These are phyloP conservation scores for Mucor lusitanicus DNA, from an alignment of 371 early-diverging fungal genomes.

Conservation along the genomic window DNA sequence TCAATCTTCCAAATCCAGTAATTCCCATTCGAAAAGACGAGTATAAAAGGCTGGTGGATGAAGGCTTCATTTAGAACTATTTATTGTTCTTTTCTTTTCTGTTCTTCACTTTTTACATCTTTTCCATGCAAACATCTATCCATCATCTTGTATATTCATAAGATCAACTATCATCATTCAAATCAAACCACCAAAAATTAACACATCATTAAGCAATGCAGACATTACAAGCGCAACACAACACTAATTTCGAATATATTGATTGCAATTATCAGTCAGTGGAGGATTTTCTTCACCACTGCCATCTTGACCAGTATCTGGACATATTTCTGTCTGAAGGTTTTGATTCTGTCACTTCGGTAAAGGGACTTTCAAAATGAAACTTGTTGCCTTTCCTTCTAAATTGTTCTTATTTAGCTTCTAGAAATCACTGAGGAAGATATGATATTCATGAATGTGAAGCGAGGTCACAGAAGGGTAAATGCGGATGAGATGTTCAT, in stretches of 20 bases:
- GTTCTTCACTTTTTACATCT: not conserved
- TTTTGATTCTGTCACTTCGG: conserved; percentile 40
- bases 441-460: conserved; percentile 44
- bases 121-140: not conserved
- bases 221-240: not conserved
- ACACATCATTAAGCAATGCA: not conserved
- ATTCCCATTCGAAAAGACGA: not conserved
- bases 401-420: conserved; percentile 22
- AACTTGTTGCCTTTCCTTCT: conserved; percentile 4
- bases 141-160: not conserved
- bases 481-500: not conserved
- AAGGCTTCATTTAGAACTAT: not conserved
- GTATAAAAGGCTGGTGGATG: not conserved
- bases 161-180: not conserved
- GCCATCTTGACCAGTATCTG: conserved; percentile 33
- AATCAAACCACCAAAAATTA: not conserved
- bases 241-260: not conserved
- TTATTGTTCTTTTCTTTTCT: not conserved
- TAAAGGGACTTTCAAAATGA: conserved; percentile 10
- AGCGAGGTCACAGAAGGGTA: conserved; percentile 50
- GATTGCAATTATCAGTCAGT: conserved; percentile 12
- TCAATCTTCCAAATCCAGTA: not conserved
- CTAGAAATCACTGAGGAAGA: conserved; percentile 45
- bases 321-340: conserved; percentile 38
- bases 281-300: conserved; percentile 20